A percentile compares a stretch with the other conserved stretches of the same genome.
phyloP scores from a whole-genome alignment of 306 rosid species.

The Dryas alaskensis region DNA sequence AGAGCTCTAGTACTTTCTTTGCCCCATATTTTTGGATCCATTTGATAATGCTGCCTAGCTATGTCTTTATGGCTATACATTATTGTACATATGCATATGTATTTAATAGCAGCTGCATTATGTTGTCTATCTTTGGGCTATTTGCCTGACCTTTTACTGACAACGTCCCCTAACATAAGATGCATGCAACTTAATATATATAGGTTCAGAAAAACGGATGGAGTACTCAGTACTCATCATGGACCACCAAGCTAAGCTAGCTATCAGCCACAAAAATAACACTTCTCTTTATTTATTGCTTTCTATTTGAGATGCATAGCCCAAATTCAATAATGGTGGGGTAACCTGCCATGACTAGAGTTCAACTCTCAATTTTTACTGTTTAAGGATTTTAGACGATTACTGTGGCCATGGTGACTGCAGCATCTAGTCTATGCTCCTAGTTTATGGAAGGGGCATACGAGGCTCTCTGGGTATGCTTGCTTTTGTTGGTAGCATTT shows the following conservation, averaged over 20 bases:
- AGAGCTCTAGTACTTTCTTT: not conserved
- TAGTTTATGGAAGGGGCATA: no score
- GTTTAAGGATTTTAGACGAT: no score
- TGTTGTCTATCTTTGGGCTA: conserved; percentile 32
- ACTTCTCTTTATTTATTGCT: not conserved
- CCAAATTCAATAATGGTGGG: not conserved
- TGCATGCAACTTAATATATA: conserved; percentile 12
- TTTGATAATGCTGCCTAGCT: conserved; percentile 2
- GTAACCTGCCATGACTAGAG: no score
- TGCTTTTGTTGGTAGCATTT: no score
- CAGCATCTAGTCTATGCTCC: no score
- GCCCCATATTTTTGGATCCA: conserved; percentile 4
- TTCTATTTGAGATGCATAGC: not conserved
- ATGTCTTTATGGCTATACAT: not conserved
- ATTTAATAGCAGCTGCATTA: conserved; percentile 10
- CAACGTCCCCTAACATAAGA: conserved; percentile 28
- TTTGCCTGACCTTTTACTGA: conserved; percentile 44
- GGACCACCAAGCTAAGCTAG: not conserved
- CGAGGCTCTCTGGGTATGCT: no score
- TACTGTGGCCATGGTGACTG: no score
- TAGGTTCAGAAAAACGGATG: not conserved
- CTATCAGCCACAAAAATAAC: not conserved
- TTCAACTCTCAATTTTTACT: no score
- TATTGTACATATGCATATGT: not conserved
- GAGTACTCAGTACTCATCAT: not conserved